Percentiles rank a stretch among this genome's conserved stretches.
Evolutionary conservation across 768 basidiomycete genomes (phyloP).

Genomic region (Pulveroboletus sp.): DNA sequence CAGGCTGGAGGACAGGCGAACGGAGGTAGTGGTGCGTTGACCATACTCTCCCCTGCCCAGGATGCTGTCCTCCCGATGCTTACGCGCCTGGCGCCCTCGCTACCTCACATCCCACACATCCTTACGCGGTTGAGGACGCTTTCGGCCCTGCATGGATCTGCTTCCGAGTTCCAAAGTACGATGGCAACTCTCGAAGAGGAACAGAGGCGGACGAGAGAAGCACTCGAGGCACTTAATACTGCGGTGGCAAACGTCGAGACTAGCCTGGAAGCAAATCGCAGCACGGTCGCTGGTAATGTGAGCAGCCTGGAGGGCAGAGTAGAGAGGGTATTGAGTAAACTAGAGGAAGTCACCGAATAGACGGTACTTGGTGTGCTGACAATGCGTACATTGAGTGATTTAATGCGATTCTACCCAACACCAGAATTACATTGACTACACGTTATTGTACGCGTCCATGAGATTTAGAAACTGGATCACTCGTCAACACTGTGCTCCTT

Average conservation of each 20-base stretch:
- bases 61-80: constrained; percentile 71
- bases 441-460: neutral
- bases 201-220: constrained; percentile 60
- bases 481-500: constrained; percentile 24
- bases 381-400: neutral
- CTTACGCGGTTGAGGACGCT: constrained; percentile 86
- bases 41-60: constrained; percentile 33
- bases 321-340: constrained; percentile 42
- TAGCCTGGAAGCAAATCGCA: constrained; percentile 73
- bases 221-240: constrained; percentile 61
- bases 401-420: constrained; percentile 5
- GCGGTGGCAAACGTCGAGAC: constrained; percentile 72
- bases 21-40: constrained; percentile 11
- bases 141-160: constrained; percentile 75
- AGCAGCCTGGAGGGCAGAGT: constrained; percentile 62
- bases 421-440: neutral
- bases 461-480: neutral
- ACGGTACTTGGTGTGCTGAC: neutral
- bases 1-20: neutral
- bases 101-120: constrained; percentile 87
- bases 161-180: constrained; percentile 70
- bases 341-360: constrained; percentile 36
- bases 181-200: constrained; percentile 69
- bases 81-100: constrained; percentile 64
- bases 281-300: constrained; percentile 72